These are phyloP conservation scores for Tolypocladium endophyticum DNA, from an alignment of 2,329 filamentous ascomycete genomes.

Conservation along the genomic window DNA sequence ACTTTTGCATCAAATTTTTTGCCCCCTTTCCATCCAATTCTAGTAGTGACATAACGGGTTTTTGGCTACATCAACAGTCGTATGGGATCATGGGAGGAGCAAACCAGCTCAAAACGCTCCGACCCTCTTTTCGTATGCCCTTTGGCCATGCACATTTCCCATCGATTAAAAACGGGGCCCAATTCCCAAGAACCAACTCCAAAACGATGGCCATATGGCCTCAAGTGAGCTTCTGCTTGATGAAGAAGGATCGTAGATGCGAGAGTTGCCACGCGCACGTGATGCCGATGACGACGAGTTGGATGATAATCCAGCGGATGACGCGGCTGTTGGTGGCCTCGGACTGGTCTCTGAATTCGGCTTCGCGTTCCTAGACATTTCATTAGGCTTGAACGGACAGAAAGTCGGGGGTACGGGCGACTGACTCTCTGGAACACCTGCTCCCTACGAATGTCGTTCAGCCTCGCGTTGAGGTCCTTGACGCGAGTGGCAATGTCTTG, in stretches of 20 bases:
- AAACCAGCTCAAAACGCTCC: neutral
- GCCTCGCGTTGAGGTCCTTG: slow-evolving; percentile 74
- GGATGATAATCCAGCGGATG: slow-evolving; percentile 86
- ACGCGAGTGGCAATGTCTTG: slow-evolving; percentile 81
- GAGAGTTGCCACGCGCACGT: slow-evolving; percentile 97
- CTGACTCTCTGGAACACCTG: slow-evolving; percentile 90
- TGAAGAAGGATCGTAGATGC: slow-evolving; percentile 94
- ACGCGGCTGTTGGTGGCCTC: slow-evolving; percentile 87
- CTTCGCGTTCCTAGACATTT: slow-evolving; percentile 70
- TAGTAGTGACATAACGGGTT: neutral
- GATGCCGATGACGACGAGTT: slow-evolving; percentile 70
- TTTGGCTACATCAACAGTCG: neutral
- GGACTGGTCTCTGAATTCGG: slow-evolving; percentile 95
- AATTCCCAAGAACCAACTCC: slow-evolving; percentile 3
- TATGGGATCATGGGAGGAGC: neutral
- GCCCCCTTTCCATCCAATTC: neutral
- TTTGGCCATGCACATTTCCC: neutral
- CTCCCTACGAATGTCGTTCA: slow-evolving; percentile 84
- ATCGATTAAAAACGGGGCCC: neutral
- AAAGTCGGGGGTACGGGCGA: slow-evolving; percentile 5
- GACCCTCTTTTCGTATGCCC: neutral
- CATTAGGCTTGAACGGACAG: neutral
- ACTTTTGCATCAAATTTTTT: slow-evolving; percentile 11
- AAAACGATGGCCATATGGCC: neutral
- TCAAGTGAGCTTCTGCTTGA: slow-evolving; percentile 97